Evolutionary conservation across 257 asterid species (phyloP).

Genomic region (Buddleja alternifolia): DNA sequence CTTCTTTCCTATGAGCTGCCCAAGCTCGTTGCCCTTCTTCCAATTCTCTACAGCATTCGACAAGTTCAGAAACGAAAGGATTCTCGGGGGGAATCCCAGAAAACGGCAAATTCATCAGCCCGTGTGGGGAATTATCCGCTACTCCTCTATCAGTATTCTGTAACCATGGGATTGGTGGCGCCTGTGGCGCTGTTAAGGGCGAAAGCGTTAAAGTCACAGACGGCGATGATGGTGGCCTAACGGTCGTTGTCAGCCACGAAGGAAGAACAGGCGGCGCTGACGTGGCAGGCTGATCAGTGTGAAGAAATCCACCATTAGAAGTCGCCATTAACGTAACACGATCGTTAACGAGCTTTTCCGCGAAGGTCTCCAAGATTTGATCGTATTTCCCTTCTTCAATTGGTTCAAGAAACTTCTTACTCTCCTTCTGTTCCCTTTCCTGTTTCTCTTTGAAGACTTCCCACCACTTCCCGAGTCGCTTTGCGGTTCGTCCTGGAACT

Average conservation of each 20-base stretch:
- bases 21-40: slow-evolving; percentile 82
- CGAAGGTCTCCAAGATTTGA: slow-evolving; percentile 42
- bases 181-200: slow-evolving; percentile 48
- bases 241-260: slow-evolving; percentile 60
- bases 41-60: slow-evolving; percentile 76
- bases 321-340: slow-evolving; percentile 51
- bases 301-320: slow-evolving; percentile 55
- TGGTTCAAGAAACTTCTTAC: slow-evolving; percentile 34
- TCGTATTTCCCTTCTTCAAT: slow-evolving; percentile 65
- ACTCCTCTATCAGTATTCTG: slow-evolving; percentile 38
- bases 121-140: slow-evolving; percentile 7
- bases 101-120: slow-evolving; percentile 34
- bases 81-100: slow-evolving; percentile 46
- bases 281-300: slow-evolving; percentile 39
- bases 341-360: slow-evolving; percentile 57
- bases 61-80: slow-evolving; percentile 50
- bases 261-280: slow-evolving; percentile 52
- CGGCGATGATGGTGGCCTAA: slow-evolving; percentile 52
- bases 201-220: slow-evolving; percentile 77
- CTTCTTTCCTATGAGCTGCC: slow-evolving; percentile 81
- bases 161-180: slow-evolving; percentile 54
- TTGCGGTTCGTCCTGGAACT: slow-evolving; percentile 56
- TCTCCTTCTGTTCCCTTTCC: slow-evolving; percentile 51
- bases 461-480: slow-evolving; percentile 55
- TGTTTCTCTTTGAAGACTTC: slow-evolving; percentile 55